A percentile compares a stretch with the other conserved stretches of the same genome.
These are phyloP conservation scores for Tuber borchii DNA, from an alignment of 495 filamentous ascomycete genomes.

Conservation along the genomic window DNA sequence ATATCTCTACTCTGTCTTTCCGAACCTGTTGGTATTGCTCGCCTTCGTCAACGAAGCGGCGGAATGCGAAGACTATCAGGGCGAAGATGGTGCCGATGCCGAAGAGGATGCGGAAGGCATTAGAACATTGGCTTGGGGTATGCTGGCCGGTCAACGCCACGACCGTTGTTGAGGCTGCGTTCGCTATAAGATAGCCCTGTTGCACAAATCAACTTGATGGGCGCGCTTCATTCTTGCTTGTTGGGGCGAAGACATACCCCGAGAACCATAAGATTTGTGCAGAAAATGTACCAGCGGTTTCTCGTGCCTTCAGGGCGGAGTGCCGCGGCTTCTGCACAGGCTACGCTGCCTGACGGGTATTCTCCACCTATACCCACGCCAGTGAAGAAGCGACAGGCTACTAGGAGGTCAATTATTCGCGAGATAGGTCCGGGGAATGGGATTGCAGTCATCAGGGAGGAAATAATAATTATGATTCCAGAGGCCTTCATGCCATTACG, in stretches of 20 bases:
- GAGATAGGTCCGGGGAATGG: not conserved
- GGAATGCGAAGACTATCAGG: conserved; percentile 63
- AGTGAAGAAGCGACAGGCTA: conserved; percentile 42
- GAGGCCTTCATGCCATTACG: conserved; percentile 74
- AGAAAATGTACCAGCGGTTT: conserved; percentile 87
- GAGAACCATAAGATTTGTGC: conserved; percentile 80
- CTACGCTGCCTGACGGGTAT: conserved; percentile 83
- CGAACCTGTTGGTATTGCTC: conserved; percentile 66
- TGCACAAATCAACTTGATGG: not conserved
- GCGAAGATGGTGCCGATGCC: conserved; percentile 78
- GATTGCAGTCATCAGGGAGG: conserved; percentile 43
- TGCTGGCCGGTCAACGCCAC: conserved; percentile 62
- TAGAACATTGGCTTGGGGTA: conserved; percentile 68
- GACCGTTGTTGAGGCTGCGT: conserved; percentile 48
- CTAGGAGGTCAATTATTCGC: not conserved
- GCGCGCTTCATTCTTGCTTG: not conserved
- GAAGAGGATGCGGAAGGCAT: conserved; percentile 50
- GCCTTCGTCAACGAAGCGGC: conserved; percentile 70
- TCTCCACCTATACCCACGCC: conserved; percentile 64
- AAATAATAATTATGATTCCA: conserved; percentile 74
- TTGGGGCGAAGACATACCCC: conserved; percentile 7
- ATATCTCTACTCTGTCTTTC: conserved; percentile 48
- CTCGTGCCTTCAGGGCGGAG: conserved; percentile 72
- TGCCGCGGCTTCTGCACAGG: conserved; percentile 73
- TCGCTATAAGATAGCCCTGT: conserved; percentile 44